These are phyloP conservation scores for Nakazawaea peltata DNA, from an alignment of 805 yeast species.

Conservation along the genomic window DNA sequence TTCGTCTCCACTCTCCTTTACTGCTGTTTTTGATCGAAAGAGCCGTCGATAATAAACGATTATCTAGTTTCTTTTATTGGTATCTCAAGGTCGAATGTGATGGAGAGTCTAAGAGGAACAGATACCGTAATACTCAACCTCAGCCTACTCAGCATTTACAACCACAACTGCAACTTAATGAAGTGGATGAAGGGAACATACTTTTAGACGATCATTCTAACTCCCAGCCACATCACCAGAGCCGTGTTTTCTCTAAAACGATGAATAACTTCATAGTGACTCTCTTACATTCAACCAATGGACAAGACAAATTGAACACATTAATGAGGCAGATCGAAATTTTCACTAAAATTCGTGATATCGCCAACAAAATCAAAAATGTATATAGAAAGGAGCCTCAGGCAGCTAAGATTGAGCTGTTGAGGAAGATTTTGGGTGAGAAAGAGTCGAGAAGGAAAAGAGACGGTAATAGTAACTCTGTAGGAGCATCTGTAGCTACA, in stretches of 20 bases:
- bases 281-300: conserved; percentile 17
- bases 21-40: conserved; percentile 71
- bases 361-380: conserved; percentile 56
- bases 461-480: background rate
- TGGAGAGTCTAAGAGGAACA: conserved; percentile 37
- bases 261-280: conserved; percentile 20
- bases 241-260: conserved; percentile 17
- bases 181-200: conserved; percentile 7
- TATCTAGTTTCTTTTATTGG: conserved; percentile 90
- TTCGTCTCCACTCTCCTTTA: conserved; percentile 42
- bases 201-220: conserved; percentile 2
- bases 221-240: background rate
- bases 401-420: conserved; percentile 60
- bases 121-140: background rate
- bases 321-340: conserved; percentile 53
- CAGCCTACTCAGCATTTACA: background rate
- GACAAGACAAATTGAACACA: conserved; percentile 20
- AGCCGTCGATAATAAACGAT: conserved; percentile 51
- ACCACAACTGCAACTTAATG: conserved; percentile 6
- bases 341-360: conserved; percentile 52
- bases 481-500: background rate
- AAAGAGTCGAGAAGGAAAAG: conserved; percentile 19
- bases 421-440: conserved; percentile 52
- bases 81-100: conserved; percentile 81
- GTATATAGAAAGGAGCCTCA: conserved; percentile 64